These are phyloP conservation scores for Spergularia azorica DNA, from an alignment of 179 eudicot genomes.

Conservation along the genomic window DNA sequence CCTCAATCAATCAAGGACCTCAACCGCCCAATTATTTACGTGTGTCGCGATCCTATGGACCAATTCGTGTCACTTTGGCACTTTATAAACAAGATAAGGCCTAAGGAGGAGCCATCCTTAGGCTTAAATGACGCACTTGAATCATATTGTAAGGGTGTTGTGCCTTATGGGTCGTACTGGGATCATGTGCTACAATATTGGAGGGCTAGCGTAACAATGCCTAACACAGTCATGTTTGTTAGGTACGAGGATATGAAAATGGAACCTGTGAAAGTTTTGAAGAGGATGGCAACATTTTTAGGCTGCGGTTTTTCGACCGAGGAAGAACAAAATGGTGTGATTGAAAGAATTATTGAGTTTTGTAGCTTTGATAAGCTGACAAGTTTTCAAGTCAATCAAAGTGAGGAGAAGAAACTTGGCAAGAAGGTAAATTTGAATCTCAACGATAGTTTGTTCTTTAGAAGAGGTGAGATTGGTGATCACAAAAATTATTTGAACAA, in stretches of 20 bases:
- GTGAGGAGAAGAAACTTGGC: neutral
- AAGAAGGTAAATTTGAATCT: too few species aligned
- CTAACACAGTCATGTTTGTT: constrained; percentile 6
- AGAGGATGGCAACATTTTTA: neutral
- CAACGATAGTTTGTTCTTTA: too few species aligned
- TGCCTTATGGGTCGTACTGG: constrained; percentile 15
- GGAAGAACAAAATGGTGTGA: constrained; percentile 6
- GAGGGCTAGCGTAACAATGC: constrained; percentile 10
- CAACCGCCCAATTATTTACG: constrained; percentile 6
- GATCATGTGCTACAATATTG: constrained; percentile 12
- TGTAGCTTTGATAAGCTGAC: constrained; percentile 15
- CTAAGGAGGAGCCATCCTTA: neutral
- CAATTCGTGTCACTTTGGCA: constrained; percentile 16
- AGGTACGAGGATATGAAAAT: constrained; percentile 17
- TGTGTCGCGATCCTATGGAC: constrained; percentile 16
- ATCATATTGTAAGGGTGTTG: constrained; percentile 6
- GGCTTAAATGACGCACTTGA: constrained; percentile 2
- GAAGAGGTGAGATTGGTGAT: too few species aligned
- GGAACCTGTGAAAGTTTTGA: neutral
- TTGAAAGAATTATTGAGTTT: neutral
- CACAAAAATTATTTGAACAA: too few species aligned
- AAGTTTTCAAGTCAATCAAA: neutral
- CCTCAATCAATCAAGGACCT: constrained; percentile 1
- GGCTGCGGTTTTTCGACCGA: neutral
- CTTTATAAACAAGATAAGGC: neutral